Percentiles rank a stretch among this genome's conserved stretches.
Evolutionary conservation across 805 yeast species (phyloP).

Genomic region (Candida ponderosae): DNA sequence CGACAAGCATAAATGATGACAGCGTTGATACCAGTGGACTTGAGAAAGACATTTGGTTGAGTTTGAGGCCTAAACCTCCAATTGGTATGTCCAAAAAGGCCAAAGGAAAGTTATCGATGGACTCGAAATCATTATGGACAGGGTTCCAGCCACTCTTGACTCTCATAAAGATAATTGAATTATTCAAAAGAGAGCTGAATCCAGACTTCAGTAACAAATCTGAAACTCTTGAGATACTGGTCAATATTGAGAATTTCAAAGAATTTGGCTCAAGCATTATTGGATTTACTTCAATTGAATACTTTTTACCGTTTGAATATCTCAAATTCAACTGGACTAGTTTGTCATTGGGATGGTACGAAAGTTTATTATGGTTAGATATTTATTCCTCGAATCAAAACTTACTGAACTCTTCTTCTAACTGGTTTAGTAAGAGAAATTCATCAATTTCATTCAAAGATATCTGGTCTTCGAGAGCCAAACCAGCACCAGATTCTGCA

Average conservation of each 20-base stretch:
- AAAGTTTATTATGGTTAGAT: constrained; percentile 53
- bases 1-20: background rate
- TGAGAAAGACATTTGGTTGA: constrained; percentile 22
- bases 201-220: constrained; percentile 17
- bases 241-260: constrained; percentile 29
- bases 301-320: constrained; percentile 35
- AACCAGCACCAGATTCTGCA: background rate
- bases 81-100: constrained; percentile 55
- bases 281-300: constrained; percentile 25
- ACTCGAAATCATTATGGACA: constrained; percentile 48
- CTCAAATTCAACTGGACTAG: constrained; percentile 56
- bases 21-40: constrained; percentile 1
- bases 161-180: constrained; percentile 28
- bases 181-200: constrained; percentile 24
- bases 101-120: constrained; percentile 42
- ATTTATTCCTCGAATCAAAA: constrained; percentile 31
- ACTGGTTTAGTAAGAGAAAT: constrained; percentile 18
- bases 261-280: constrained; percentile 21
- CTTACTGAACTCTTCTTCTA: constrained; percentile 1
- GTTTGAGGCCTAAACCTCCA: constrained; percentile 43
- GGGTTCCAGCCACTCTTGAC: constrained; percentile 37
- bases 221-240: constrained; percentile 26
- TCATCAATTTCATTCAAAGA: constrained; percentile 17
- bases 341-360: constrained; percentile 69
- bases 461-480: background rate